Conservation (phyloP, 108 stramenopile species). For the Cyclotella atomus region DNA sequence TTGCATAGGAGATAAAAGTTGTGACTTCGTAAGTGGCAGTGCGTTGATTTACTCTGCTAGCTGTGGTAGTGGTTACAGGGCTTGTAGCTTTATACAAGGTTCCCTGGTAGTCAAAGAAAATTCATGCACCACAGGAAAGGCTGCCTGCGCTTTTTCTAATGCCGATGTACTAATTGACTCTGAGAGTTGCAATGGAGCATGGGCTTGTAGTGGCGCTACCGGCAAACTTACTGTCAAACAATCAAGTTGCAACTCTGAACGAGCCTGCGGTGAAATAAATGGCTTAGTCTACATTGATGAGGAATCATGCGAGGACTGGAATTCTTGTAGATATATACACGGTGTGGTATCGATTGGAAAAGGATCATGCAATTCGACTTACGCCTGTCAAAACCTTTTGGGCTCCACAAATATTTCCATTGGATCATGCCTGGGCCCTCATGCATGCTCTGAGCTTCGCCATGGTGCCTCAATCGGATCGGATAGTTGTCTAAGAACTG, state of each 20-base stretch:
- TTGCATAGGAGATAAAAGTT: no score
- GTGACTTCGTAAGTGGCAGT: no score
- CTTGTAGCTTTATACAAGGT: no score
- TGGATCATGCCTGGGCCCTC: background rate
- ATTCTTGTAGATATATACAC: background rate
- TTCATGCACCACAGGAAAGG: no score
- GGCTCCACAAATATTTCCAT: background rate
- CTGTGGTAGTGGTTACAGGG: no score
- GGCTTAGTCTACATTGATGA: background rate
- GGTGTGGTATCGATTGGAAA: background rate
- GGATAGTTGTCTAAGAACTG: background rate
- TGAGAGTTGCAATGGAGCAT: background rate
- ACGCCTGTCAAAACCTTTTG: background rate
- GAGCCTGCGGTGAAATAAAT: background rate
- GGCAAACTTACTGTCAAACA: background rate
- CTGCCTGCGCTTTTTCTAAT: background rate
- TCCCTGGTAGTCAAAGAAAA: no score
- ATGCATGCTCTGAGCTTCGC: background rate
- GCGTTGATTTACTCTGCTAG: no score
- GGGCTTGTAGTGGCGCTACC: background rate
- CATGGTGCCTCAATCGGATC: background rate
- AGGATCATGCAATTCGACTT: background rate
- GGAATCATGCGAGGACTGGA: background rate
- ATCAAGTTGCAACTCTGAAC: background rate
- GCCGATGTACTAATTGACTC: background rate